Conservation (phyloP, 129 eudicot species). For the Lonicera japonica region DNA sequence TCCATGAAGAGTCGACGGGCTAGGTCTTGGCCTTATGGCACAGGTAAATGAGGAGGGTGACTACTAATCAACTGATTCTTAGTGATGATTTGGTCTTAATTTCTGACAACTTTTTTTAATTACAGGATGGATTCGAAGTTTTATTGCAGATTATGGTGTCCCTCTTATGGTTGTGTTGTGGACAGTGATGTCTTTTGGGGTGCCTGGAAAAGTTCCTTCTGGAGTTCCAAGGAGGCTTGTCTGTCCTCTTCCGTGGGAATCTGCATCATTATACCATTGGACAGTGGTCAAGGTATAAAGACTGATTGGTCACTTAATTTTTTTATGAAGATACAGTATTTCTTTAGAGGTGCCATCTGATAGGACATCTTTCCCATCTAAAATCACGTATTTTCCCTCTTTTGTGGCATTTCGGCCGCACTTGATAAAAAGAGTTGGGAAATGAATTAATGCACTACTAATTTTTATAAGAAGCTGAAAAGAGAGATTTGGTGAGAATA, state of each 20-base stretch:
- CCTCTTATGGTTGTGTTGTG: conserved; percentile 78
- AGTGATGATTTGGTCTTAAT: not conserved
- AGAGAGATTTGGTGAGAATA: too few species aligned
- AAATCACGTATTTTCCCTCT: too few species aligned
- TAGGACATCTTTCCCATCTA: too few species aligned
- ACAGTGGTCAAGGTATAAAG: conserved; percentile 51
- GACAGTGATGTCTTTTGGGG: conserved; percentile 69
- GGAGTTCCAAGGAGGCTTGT: conserved; percentile 76
- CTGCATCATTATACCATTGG: conserved; percentile 74
- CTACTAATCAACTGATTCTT: conserved; percentile 3
- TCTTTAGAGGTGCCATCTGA: too few species aligned
- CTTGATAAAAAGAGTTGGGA: too few species aligned
- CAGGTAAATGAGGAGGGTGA: conserved; percentile 36
- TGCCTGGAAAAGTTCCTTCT: conserved; percentile 55
- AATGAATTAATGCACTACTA: too few species aligned
- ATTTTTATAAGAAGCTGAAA: too few species aligned
- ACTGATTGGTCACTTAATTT: not conserved
- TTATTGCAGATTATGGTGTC: conserved; percentile 89
- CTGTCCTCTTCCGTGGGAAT: conserved; percentile 86
- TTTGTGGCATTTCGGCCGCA: too few species aligned
- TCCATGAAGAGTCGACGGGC: conserved; percentile 63
- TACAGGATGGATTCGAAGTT: conserved; percentile 69
- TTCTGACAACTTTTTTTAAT: not conserved
- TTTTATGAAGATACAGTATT: not conserved
- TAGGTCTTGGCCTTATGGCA: conserved; percentile 80